Base-by-base conservation (phyloP, 805 yeast species). In the Teunomyces panamensis region DNA sequence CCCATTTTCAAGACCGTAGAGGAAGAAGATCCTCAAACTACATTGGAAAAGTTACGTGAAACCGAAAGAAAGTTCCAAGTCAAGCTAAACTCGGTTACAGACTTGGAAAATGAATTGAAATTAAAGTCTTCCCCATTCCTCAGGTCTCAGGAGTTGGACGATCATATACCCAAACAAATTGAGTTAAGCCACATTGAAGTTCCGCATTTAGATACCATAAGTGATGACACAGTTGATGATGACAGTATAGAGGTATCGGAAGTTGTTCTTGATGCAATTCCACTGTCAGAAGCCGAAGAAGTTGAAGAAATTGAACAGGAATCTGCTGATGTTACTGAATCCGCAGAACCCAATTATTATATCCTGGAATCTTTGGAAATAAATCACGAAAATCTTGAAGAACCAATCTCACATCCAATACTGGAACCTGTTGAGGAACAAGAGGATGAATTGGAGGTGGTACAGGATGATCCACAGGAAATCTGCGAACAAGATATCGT, bases 1-100 rank as follows among this genome's bases (percentile, higher is more conserved):
- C 71, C 71, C 1, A 37, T 58, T 3, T 67, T 67, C 55, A 60
- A 47, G 47, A 60, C 71, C 1, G 50, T 67, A 5, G 43, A 54
- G 36, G 55, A 52, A 16, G 69, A 67, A 50, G 53, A 54, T 10
- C 67, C 68, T 9, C 58, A 62, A 43, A 55, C 39, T 0, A 54
- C 55, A 3, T 48, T 67, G 14, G 36, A 45, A 11, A 53, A 59
- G 30, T 55, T 65, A 26, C 53, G 49, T 44, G 61, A 56, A 28
- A 57, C 59, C 1, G 69, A 64, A 43, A 41, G 45, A 9, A 65
- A 57, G 43, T 66, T 51, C 44, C 52, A 63, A 28, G 51, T 66
- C 9, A 54, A 55, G 30, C 50, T 67, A 24, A 52, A 49, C n/a
- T 55, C 56, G 1, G 58, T 59, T 29, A 49, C 51, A 11, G 56